Evolutionary conservation across 1,139 yeast species (phyloP).

Genomic region (Scheffersomyces insectosa): DNA sequence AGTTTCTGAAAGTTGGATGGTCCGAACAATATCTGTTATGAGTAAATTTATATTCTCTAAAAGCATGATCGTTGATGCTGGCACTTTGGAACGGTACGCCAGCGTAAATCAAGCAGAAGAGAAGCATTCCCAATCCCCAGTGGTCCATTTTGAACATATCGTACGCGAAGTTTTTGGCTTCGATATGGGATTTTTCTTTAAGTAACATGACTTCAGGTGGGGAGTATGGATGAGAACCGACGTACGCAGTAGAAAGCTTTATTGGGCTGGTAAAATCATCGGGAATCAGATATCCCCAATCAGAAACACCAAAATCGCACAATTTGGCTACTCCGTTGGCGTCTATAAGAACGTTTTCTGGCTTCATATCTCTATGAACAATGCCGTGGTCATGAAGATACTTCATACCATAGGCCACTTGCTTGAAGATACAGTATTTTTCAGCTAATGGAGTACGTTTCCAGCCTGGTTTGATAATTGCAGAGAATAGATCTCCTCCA

Average conservation of each 20-base stretch:
- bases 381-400: conserved; percentile 58
- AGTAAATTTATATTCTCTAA: conserved; percentile 56
- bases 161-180: conserved; percentile 48
- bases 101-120: conserved; percentile 61
- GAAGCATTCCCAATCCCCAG: conserved; percentile 71
- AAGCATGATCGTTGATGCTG: conserved; percentile 50
- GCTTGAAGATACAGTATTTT: conserved; percentile 64
- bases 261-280: conserved; percentile 53
- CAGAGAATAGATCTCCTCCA: conserved; percentile 53
- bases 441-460: conserved; percentile 45
- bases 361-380: conserved; percentile 66
- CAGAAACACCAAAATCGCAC: conserved; percentile 78
- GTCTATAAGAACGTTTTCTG: conserved; percentile 61
- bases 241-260: conserved; percentile 47
- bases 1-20: conserved; percentile 56
- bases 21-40: conserved; percentile 51
- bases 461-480: conserved; percentile 51
- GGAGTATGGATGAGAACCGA: conserved; percentile 80
- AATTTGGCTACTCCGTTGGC: conserved; percentile 62
- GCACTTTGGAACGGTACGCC: conserved; percentile 64
- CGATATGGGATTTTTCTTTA: conserved; percentile 37
- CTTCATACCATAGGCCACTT: conserved; percentile 52
- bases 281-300: conserved; percentile 58
- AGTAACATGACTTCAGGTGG: conserved; percentile 74
- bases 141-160: conserved; percentile 70